A percentile compares a stretch with the other conserved stretches of the same genome.
phyloP scores from a whole-genome alignment of 1,284 basidiomycete genomes.

The Rhodotorula sp. region DNA sequence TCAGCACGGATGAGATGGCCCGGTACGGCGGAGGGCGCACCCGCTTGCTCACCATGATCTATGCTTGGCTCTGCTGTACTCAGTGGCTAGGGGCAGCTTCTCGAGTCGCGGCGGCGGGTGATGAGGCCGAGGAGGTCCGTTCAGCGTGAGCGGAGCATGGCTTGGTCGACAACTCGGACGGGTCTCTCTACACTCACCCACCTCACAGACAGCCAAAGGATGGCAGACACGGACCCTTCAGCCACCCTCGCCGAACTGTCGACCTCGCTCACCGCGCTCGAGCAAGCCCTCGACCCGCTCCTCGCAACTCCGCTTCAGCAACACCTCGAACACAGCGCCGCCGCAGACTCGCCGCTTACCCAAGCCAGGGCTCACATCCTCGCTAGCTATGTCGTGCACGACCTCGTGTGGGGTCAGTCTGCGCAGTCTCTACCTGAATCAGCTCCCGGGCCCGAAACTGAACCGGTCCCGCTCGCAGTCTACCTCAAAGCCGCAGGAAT shows the following conservation, averaged over 20 bases:
- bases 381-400: conserved; percentile 73
- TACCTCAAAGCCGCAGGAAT: conserved; percentile 72
- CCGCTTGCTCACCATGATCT: not conserved
- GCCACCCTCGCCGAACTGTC: conserved; percentile 21
- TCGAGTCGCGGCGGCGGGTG: too few species aligned
- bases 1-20: not conserved
- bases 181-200: not conserved
- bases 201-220: not conserved
- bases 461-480: conserved; percentile 53
- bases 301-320: conserved; percentile 24
- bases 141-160: not conserved
- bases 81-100: too few species aligned
- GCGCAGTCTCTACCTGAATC: not conserved
- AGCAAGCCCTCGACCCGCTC: conserved; percentile 25
- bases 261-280: conserved; percentile 15
- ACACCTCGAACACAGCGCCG: not conserved
- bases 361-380: conserved; percentile 72
- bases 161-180: too few species aligned
- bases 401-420: conserved; percentile 71
- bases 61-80: not conserved
- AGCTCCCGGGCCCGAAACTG: too few species aligned
- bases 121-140: too few species aligned
- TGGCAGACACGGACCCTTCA: conserved; percentile 19
- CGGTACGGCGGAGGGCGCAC: rapidly evolving
- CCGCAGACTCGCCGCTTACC: conserved; percentile 60